Evolutionary conservation across 2,329 filamentous ascomycete genomes (phyloP).

Genomic region (Fusarium annulatum): DNA sequence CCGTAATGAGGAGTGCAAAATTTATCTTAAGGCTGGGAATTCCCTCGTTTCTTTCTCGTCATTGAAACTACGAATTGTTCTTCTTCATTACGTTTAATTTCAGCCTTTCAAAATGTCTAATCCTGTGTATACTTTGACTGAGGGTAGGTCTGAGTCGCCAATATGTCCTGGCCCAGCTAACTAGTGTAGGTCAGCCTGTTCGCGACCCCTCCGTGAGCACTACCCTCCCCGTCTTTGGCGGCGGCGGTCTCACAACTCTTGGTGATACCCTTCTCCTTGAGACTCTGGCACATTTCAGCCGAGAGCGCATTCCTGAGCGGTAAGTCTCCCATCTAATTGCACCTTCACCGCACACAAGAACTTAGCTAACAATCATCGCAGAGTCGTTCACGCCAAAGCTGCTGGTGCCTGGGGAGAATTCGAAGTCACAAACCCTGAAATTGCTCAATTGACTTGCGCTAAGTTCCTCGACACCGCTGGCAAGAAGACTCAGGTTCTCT

Average conservation of each 20-base stretch:
- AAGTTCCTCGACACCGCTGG: slow-evolving; percentile 64
- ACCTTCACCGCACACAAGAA: too few species aligned
- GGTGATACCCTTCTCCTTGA: slow-evolving; percentile 12
- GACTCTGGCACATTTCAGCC: slow-evolving; percentile 10
- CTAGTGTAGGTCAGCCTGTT: slow-evolving; percentile 1
- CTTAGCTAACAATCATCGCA: neutral
- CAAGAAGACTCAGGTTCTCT: slow-evolving; percentile 66
- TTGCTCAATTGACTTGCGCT: slow-evolving; percentile 63
- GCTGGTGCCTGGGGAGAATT: slow-evolving; percentile 65
- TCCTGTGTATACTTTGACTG: slow-evolving; percentile 8
- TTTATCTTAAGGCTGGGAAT: neutral
- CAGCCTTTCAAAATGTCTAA: neutral
- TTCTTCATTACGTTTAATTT: neutral
- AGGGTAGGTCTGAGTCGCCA: neutral
- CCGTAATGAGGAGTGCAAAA: neutral
- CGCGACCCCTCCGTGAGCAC: slow-evolving; percentile 19
- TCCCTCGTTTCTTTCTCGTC: neutral
- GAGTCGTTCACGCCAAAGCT: slow-evolving; percentile 49
- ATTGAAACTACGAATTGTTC: neutral
- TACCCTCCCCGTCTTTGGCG: slow-evolving; percentile 5
- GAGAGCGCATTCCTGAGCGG: slow-evolving; percentile 14
- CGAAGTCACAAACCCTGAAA: slow-evolving; percentile 62
- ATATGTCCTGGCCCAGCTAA: neutral
- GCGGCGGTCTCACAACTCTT: slow-evolving; percentile 11
- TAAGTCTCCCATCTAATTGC: too few species aligned